These are phyloP conservation scores for Coprinellus micaceus DNA, from an alignment of 768 basidiomycete species.

Conservation along the genomic window DNA sequence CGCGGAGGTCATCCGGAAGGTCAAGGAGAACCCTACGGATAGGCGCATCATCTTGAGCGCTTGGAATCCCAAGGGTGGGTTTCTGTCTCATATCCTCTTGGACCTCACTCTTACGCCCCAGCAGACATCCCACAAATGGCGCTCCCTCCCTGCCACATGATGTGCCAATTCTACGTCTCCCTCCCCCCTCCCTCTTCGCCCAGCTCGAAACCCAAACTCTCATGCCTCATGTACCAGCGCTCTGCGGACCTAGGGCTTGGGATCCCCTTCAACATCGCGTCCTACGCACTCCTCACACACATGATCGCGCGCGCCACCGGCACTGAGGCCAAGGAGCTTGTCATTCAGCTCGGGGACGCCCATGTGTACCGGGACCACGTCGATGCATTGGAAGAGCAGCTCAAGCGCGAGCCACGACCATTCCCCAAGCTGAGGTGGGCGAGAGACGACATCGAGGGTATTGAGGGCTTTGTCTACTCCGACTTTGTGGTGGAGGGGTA, in stretches of 20 bases:
- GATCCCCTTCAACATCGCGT: slow-evolving; percentile 99
- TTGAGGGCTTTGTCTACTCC: slow-evolving; percentile 77
- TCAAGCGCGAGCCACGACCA: slow-evolving; percentile 68
- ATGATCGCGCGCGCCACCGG: slow-evolving; percentile 94
- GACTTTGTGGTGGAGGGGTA: slow-evolving; percentile 89
- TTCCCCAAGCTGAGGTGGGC: slow-evolving; percentile 83
- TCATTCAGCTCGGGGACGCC: slow-evolving; percentile 96
- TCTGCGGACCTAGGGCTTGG: slow-evolving; percentile 97
- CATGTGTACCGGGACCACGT: slow-evolving; percentile 95
- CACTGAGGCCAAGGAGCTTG: slow-evolving; percentile 82
- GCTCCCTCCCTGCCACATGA: slow-evolving; percentile 96
- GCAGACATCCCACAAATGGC: slow-evolving; percentile 93
- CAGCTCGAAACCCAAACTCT: slow-evolving; percentile 67
- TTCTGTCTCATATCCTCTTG: not conserved
- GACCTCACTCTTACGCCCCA: not conserved
- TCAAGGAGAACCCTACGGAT: slow-evolving; percentile 90
- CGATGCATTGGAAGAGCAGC: slow-evolving; percentile 77
- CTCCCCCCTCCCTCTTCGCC: slow-evolving; percentile 55
- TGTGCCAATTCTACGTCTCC: slow-evolving; percentile 98
- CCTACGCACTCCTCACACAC: slow-evolving; percentile 94
- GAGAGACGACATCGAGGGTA: slow-evolving; percentile 56
- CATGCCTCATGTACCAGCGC: slow-evolving; percentile 96
- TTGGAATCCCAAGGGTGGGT: slow-evolving; percentile 94
- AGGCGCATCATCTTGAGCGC: slow-evolving; percentile 91
- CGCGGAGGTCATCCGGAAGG: slow-evolving; percentile 83